phyloP scores from a whole-genome alignment of 805 yeast species.

The Starmerella floricola region DNA sequence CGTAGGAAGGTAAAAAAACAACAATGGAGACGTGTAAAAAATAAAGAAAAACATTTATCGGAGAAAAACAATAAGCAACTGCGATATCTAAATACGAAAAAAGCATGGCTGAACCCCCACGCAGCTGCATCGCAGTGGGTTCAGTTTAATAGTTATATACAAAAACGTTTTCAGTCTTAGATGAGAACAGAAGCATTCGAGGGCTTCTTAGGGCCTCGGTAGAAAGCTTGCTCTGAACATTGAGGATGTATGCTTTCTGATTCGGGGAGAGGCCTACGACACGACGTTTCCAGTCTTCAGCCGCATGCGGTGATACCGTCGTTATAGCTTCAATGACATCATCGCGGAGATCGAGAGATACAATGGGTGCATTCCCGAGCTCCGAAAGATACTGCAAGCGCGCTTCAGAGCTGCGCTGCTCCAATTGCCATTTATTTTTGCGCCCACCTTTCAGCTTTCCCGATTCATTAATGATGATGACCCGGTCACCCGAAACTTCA shows the following conservation, averaged over 20 bases:
- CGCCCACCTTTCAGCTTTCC: conserved; percentile 60
- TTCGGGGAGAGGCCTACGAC: conserved; percentile 74
- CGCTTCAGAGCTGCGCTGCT: conserved; percentile 57
- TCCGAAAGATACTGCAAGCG: conserved; percentile 42
- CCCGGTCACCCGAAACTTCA: conserved; percentile 1
- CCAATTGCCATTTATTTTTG: conserved; percentile 67
- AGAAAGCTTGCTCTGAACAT: conserved; percentile 54
- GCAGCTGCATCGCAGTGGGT: not conserved
- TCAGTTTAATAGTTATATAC: conserved; percentile 38
- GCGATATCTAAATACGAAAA: not conserved
- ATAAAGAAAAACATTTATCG: too few relatives aligned
- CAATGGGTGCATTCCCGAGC: conserved; percentile 55
- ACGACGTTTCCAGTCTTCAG: conserved; percentile 52
- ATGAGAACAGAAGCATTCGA: conserved; percentile 57
- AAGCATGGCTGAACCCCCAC: not conserved
- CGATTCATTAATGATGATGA: conserved; percentile 62
- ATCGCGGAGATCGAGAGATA: conserved; percentile 66
- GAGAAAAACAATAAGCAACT: too few relatives aligned
- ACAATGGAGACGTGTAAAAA: too few relatives aligned
- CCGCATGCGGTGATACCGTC: conserved; percentile 24
- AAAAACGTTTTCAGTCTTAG: conserved; percentile 62
- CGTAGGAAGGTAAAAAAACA: too few relatives aligned
- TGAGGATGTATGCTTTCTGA: conserved; percentile 68
- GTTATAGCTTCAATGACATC: conserved; percentile 72
- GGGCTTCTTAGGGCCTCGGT: conserved; percentile 65